Conservation (phyloP, 1,284 basidiomycete species). For the Rhodotorula sp. region DNA sequence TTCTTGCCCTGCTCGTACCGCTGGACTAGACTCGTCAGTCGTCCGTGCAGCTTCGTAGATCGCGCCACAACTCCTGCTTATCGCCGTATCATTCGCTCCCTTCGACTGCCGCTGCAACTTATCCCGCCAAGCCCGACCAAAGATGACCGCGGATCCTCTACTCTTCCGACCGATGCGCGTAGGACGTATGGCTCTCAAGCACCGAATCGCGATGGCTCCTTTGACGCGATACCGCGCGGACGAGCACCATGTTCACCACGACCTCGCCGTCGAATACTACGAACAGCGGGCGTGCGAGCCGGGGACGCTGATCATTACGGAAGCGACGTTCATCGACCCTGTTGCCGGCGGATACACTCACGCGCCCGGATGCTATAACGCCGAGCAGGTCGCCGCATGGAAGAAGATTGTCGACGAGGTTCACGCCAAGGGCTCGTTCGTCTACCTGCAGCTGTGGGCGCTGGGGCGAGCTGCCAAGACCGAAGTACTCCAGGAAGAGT, state of each 20-base stretch:
- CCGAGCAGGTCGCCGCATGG: constrained; percentile 56
- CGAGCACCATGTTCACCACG: constrained; percentile 29
- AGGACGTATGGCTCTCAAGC: constrained; percentile 52
- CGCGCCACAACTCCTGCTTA: too few species aligned
- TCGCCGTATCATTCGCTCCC: too few species aligned
- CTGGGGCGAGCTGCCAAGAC: constrained; percentile 53
- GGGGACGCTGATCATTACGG: constrained; percentile 57
- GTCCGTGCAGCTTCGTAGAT: too few species aligned
- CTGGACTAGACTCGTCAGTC: too few species aligned
- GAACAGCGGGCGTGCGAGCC: constrained; percentile 53
- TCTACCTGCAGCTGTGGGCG: constrained; percentile 58
- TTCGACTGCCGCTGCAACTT: too few species aligned
- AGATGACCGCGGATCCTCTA: background rate
- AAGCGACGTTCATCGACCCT: constrained; percentile 53
- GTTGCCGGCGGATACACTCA: constrained; percentile 29
- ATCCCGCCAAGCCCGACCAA: background rate
- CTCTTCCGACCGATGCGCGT: constrained; percentile 49
- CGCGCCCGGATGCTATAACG: constrained; percentile 54
- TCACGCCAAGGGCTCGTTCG: constrained; percentile 29
- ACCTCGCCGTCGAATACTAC: constrained; percentile 51
- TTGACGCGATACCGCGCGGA: constrained; percentile 53
- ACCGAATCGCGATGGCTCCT: constrained; percentile 57
- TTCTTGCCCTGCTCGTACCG: too few species aligned
- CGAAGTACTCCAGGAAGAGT: constrained; percentile 44
- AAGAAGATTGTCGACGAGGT: constrained; percentile 53